Evolutionary conservation across 257 asterid genomes (phyloP).

Genomic region (Osmanthus fragrans): DNA sequence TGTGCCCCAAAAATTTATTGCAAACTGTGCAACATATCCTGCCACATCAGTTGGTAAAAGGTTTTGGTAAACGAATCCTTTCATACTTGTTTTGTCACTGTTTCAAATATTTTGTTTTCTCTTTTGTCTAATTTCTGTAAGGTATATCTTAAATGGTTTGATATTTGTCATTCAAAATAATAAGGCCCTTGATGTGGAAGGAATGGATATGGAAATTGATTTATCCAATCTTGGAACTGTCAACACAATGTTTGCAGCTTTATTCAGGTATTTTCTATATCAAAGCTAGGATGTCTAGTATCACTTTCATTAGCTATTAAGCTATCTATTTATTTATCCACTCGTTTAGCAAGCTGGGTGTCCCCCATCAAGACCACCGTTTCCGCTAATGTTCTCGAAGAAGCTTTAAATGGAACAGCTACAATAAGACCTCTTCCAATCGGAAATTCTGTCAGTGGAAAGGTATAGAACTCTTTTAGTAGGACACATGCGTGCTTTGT

Average conservation of each 20-base stretch:
- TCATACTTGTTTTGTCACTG: conserved; percentile 1
- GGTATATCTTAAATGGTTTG: conserved; percentile 17
- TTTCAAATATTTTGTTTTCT: background rate
- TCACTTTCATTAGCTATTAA: conserved; percentile 14
- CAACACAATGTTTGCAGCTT: conserved; percentile 97
- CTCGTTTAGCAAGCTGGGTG: conserved; percentile 84
- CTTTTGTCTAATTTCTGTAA: conserved; percentile 7
- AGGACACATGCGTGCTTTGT: conserved; percentile 15
- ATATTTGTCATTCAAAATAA: conserved; percentile 30
- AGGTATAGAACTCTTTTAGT: conserved; percentile 44
- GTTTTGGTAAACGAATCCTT: background rate
- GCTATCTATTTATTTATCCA: conserved; percentile 17
- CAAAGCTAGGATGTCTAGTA: background rate
- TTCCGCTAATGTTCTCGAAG: conserved; percentile 97
- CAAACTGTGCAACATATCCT: background rate
- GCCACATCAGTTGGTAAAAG: background rate
- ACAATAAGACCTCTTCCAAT: conserved; percentile 94
- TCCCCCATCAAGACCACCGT: conserved; percentile 98
- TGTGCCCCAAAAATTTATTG: background rate
- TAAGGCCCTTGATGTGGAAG: conserved; percentile 93
- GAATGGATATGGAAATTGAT: conserved; percentile 98
- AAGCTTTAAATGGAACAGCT: conserved; percentile 93
- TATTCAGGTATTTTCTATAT: conserved; percentile 64
- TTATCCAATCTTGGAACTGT: conserved; percentile 99
- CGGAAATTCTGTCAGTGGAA: conserved; percentile 89